Base-by-base conservation (phyloP, 2,329 filamentous ascomycete genomes). In the Sordariomycetes sp. region DNA sequence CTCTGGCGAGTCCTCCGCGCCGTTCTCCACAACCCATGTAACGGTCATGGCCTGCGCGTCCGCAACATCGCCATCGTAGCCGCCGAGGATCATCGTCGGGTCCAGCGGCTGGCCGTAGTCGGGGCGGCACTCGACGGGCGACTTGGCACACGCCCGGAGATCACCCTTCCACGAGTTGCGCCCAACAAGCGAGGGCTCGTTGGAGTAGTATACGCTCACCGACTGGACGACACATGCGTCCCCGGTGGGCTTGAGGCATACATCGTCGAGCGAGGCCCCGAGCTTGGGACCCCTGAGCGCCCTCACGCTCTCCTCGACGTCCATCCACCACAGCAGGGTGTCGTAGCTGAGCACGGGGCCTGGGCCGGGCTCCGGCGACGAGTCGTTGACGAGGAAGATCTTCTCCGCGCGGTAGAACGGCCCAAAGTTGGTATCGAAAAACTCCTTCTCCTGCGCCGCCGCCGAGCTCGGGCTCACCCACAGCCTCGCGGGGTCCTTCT, bases 391-490 rank as follows among this genome's bases (percentile, higher is more conserved):
- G 16, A 99, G 72, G 70, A 99, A 99, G 0, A 86, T 83, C 72
- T 99, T 94, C 70, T 99, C 89, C 0, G 92, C 88, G 48, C 94
- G 88, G 72, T 94, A 99, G 68, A 99, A 99, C 0, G 93, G 91
- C 0, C 94, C 95, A 69, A 99, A 99, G 65, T 90, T 91, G 40
- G 82, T 71, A 68, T 99, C 95, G 63, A 97, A 99, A 69, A 95
- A 99, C 1, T 81, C 81, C 74, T 99, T 99, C 69, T 99, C 93
- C 68, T 90, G 82, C 0, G 94, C 94, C 22, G 95, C 93, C 54
- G 86, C 83, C 3, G 94, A 97, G 10, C 88, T 88, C 8, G 94
- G 94, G 65, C 93, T 92, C n/a, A 99, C 94, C 94, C 94, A 99
- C 10, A 99, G 76, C 54, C 89, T 85, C 12, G 95, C 94, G 6